Conservation (phyloP, 768 basidiomycete species). For the Suillus fuscotomentosus region DNA sequence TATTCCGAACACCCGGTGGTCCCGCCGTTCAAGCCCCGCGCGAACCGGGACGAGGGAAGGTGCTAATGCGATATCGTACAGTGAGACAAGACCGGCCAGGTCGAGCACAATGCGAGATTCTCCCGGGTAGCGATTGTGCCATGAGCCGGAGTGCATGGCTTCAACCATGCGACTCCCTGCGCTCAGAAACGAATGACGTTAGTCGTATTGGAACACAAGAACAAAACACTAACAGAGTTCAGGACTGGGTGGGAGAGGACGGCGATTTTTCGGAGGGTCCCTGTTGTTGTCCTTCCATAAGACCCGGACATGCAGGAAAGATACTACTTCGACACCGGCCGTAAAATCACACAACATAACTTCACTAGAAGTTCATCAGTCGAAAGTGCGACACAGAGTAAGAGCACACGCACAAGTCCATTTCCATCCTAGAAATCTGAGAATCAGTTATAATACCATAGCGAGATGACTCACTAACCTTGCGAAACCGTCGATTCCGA, state of each 20-base stretch:
- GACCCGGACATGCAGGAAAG: constrained; percentile 35
- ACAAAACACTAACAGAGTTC: not conserved
- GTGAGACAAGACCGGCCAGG: constrained; percentile 20
- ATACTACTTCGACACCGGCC: constrained; percentile 36
- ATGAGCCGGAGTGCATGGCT: constrained; percentile 15
- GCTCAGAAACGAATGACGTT: not conserved
- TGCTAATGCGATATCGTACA: constrained; percentile 24
- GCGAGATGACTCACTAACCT: constrained; percentile 10
- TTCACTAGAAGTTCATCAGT: constrained; percentile 31
- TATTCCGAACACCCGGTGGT: constrained; percentile 16
- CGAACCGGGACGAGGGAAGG: constrained; percentile 17
- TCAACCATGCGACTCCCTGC: constrained; percentile 7
- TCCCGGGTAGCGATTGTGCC: constrained; percentile 26
- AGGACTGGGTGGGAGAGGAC: not conserved
- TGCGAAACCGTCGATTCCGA: constrained; percentile 35
- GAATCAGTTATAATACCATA: not conserved
- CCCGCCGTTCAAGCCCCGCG: constrained; percentile 16
- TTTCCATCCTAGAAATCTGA: constrained; percentile 20
- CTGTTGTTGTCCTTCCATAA: not conserved
- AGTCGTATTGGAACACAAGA: not conserved
- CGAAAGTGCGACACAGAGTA: not conserved
- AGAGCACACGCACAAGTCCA: constrained; percentile 31
- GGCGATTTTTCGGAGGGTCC: not conserved
- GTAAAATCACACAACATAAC: constrained; percentile 49
- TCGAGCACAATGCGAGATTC: constrained; percentile 26